These are phyloP conservation scores for Entomortierella parvispora DNA, from an alignment of 192 early-diverging fungal species.

Conservation along the genomic window DNA sequence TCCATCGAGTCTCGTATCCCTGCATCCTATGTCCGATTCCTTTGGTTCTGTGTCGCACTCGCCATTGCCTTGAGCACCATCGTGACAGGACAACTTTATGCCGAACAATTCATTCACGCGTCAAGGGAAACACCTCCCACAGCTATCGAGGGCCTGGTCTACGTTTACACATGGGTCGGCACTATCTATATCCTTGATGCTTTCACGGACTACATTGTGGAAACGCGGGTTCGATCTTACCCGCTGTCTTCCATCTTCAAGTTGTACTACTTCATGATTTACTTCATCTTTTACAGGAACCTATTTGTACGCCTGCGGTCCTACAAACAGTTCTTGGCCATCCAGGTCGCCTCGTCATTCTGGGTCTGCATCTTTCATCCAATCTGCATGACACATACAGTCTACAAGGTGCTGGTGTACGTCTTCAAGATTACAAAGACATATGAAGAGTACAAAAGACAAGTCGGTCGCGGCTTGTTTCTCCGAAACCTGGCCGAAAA, in stretches of 20 bases:
- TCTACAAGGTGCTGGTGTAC: constrained; percentile 60
- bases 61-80: constrained; percentile 75
- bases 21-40: constrained; percentile 75
- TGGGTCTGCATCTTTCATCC: constrained; percentile 84
- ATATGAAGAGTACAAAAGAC: constrained; percentile 73
- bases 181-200: constrained; percentile 75
- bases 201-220: constrained; percentile 73
- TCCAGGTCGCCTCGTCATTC: constrained; percentile 76
- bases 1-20: constrained; percentile 64
- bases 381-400: constrained; percentile 70
- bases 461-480: constrained; percentile 76
- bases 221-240: constrained; percentile 69
- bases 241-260: constrained; percentile 76
- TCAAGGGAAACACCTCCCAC: constrained; percentile 54
- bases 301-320: constrained; percentile 78
- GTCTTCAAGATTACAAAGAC: constrained; percentile 68
- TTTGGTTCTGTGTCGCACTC: constrained; percentile 80
- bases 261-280: constrained; percentile 83
- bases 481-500: constrained; percentile 81
- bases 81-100: constrained; percentile 74
- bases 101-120: constrained; percentile 67
- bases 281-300: constrained; percentile 85
- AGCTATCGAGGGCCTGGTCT: constrained; percentile 68
- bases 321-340: constrained; percentile 68
- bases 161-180: constrained; percentile 80